Conservation (phyloP, 1,139 yeast species). For the Citeromyces hawaiiensis region DNA sequence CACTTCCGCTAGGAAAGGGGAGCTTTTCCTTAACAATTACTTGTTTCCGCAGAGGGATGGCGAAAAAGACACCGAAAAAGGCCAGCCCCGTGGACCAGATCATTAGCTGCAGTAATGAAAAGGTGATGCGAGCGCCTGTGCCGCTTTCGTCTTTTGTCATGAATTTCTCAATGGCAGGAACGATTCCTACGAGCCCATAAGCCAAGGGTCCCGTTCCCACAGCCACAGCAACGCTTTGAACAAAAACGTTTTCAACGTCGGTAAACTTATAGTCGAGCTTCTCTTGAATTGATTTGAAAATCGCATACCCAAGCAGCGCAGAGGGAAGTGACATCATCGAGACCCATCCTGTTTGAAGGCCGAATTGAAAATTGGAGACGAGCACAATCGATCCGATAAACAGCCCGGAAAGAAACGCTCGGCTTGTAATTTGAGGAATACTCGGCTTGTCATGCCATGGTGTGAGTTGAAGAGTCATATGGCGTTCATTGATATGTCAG, state of each 20-base stretch:
- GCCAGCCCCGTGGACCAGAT: slow-evolving; percentile 83
- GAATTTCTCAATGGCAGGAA: slow-evolving; percentile 91
- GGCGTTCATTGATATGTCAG: slow-evolving; percentile 3
- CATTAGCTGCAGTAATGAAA: slow-evolving; percentile 37
- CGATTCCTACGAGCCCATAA: slow-evolving; percentile 89
- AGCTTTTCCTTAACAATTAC: slow-evolving; percentile 76
- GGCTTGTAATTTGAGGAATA: slow-evolving; percentile 50
- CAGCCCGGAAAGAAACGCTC: slow-evolving; percentile 66
- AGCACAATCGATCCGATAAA: slow-evolving; percentile 71
- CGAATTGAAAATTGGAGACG: slow-evolving; percentile 87
- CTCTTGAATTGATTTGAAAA: slow-evolving; percentile 42
- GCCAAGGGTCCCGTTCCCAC: slow-evolving; percentile 97
- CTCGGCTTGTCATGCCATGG: slow-evolving; percentile 22
- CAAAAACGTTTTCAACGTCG: slow-evolving; percentile 86
- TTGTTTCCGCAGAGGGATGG: slow-evolving; percentile 75
- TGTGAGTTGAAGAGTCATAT: slow-evolving; percentile 6
- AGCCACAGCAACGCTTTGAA: slow-evolving; percentile 89
- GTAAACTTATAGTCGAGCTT: slow-evolving; percentile 41
- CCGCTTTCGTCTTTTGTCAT: slow-evolving; percentile 73
- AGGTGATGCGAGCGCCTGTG: slow-evolving; percentile 23
- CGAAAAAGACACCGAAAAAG: slow-evolving; percentile 90
- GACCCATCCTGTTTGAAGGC: slow-evolving; percentile 97
- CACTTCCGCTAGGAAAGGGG: slow-evolving; percentile 91
- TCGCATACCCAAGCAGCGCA: slow-evolving; percentile 75
- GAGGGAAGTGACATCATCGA: slow-evolving; percentile 99